A percentile compares a stretch with the other conserved stretches of the same genome.
These are phyloP conservation scores for Diddensiella caesifluorescens DNA, from an alignment of 805 yeast genomes.

Conservation along the genomic window DNA sequence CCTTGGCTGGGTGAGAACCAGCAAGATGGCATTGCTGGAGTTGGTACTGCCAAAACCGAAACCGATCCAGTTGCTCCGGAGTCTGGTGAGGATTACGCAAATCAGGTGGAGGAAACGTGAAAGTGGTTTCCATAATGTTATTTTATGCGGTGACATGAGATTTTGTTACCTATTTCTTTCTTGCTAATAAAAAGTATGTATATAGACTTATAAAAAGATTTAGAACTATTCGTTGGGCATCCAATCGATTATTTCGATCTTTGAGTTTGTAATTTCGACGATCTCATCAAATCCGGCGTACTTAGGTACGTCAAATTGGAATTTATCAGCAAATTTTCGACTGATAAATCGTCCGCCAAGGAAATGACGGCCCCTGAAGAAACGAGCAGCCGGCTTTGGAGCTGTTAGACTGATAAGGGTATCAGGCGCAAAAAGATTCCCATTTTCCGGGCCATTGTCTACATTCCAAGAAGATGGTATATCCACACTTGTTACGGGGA, in stretches of 20 bases:
- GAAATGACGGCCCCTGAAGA: slow-evolving; percentile 57
- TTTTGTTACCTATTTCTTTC: too few species aligned
- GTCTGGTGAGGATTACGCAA: too few species aligned
- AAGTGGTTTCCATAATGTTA: too few species aligned
- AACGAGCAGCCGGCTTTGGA: slow-evolving; percentile 79
- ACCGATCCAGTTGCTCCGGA: neutral
- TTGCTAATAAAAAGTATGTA: too few species aligned
- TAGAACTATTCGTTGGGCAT: too few species aligned
- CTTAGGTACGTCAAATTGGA: slow-evolving; percentile 60
- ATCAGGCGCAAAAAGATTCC: slow-evolving; percentile 49
- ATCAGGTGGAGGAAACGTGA: too few species aligned
- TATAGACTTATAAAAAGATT: too few species aligned
- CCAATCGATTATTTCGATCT: neutral
- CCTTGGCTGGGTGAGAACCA: slow-evolving; percentile 38
- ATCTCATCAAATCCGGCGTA: slow-evolving; percentile 58
- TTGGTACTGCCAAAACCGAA: slow-evolving; percentile 27
- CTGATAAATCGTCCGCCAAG: slow-evolving; percentile 89
- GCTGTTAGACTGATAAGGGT: slow-evolving; percentile 83
- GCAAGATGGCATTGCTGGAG: slow-evolving; percentile 26
- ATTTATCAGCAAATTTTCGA: slow-evolving; percentile 58
- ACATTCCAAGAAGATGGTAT: slow-evolving; percentile 98
- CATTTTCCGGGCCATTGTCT: slow-evolving; percentile 65
- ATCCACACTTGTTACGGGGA: slow-evolving; percentile 77
- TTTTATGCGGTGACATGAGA: too few species aligned
- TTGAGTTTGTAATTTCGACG: slow-evolving; percentile 26